These are phyloP conservation scores for Botrytis paeoniae DNA, from an alignment of 2,329 filamentous ascomycete genomes.

Conservation along the genomic window DNA sequence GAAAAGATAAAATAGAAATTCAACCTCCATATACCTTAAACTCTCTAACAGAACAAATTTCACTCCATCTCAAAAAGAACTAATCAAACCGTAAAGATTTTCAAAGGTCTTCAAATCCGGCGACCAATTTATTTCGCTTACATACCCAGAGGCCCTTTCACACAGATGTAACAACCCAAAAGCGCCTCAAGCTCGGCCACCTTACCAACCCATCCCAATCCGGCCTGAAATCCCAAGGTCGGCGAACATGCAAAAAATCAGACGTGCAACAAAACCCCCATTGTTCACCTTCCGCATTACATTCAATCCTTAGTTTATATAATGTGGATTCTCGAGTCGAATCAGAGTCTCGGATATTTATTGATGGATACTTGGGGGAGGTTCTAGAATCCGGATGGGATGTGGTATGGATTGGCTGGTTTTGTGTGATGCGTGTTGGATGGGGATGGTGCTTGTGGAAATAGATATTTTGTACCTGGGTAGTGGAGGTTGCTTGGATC, in stretches of 20 bases:
- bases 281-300: neutral
- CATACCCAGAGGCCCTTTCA: neutral
- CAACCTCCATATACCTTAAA: too few species aligned
- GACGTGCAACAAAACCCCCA: slow-evolving; percentile 11
- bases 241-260: slow-evolving; percentile 5
- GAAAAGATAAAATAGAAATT: too few species aligned
- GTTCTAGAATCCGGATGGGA: neutral
- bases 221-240: neutral
- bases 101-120: too few species aligned
- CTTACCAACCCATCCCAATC: neutral
- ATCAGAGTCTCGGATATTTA: slow-evolving; percentile 10
- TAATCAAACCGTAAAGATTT: too few species aligned
- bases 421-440: neutral
- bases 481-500: neutral
- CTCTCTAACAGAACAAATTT: too few species aligned
- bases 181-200: neutral
- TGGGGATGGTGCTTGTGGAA: neutral
- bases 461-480: too few species aligned
- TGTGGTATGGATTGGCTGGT: neutral
- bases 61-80: too few species aligned
- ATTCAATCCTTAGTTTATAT: neutral
- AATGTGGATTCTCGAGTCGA: neutral
- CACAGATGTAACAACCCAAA: neutral
- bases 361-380: neutral
- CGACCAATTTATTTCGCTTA: too few species aligned